phyloP scores from a whole-genome alignment of 805 yeast genomes.

The Komagataella pseudopastoris region DNA sequence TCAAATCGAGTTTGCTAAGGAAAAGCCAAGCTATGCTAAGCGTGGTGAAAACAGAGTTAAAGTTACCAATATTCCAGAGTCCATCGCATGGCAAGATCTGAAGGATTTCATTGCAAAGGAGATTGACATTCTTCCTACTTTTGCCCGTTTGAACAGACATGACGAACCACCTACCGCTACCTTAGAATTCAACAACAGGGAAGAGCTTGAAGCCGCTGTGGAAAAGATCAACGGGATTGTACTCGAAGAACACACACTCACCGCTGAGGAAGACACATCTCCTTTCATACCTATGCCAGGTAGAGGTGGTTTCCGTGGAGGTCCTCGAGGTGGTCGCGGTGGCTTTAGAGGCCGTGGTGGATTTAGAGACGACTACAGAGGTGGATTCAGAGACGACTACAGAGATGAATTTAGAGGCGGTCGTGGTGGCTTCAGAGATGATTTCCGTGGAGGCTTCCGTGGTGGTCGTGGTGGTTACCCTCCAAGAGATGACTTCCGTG shows the following conservation, averaged over 20 bases:
- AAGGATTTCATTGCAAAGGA: slow-evolving; percentile 83
- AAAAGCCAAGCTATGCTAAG: slow-evolving; percentile 36
- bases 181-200: slow-evolving; percentile 50
- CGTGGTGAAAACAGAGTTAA: slow-evolving; percentile 67
- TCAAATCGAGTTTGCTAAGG: slow-evolving; percentile 40
- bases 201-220: slow-evolving; percentile 64
- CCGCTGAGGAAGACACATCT: slow-evolving; percentile 68
- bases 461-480: slow-evolving; percentile 13
- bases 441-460: slow-evolving; percentile 18
- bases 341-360: slow-evolving; percentile 33
- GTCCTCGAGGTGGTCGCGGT: slow-evolving; percentile 26
- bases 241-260: slow-evolving; percentile 50
- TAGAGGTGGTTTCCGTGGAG: slow-evolving; percentile 23
- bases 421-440: slow-evolving; percentile 13
- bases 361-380: slow-evolving; percentile 26
- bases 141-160: slow-evolving; percentile 26
- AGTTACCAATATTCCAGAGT: slow-evolving; percentile 58
- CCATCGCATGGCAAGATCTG: slow-evolving; percentile 77
- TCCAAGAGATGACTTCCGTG: slow-evolving; percentile 10
- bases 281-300: slow-evolving; percentile 34
- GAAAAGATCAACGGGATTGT: slow-evolving; percentile 59
- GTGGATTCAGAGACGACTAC: slow-evolving; percentile 23
- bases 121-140: slow-evolving; percentile 49
- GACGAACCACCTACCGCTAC: slow-evolving; percentile 31
- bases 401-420: slow-evolving; percentile 16